Conservation (phyloP, 192 early-diverging fungal genomes). For the Thoreauomyces humboldtii region DNA sequence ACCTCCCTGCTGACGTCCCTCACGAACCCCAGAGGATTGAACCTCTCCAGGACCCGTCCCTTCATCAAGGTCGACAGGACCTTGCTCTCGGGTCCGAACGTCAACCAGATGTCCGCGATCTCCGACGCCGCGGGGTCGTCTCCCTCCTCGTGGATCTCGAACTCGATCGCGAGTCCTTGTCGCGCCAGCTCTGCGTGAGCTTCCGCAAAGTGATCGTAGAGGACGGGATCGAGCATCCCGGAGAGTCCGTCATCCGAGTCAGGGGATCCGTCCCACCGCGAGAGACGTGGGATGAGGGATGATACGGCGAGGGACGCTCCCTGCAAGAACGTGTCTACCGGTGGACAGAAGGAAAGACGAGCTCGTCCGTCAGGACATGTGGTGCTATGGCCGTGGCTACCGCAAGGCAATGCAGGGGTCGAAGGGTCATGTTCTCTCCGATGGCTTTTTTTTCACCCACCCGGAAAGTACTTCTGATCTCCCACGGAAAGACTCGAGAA, state of each 20-base stretch:
- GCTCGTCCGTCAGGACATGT: too few species aligned
- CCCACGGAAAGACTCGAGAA: not conserved
- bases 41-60: conserved; percentile 11
- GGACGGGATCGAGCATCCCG: not conserved
- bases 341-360: too few species aligned
- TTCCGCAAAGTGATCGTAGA: conserved; percentile 5
- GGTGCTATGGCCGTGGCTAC: too few species aligned
- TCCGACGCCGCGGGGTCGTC: not conserved
- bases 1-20: not conserved
- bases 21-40: conserved; percentile 16
- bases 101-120: conserved; percentile 16
- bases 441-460: too few species aligned
- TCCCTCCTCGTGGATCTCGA: not conserved
- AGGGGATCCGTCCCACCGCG: conserved; percentile 16
- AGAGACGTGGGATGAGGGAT: conserved; percentile 10
- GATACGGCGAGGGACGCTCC: conserved; percentile 6
- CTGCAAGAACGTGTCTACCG: not conserved
- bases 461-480: conserved; percentile 6
- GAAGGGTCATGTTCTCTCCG: too few species aligned
- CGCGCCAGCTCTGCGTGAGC: not conserved
- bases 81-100: conserved; percentile 1
- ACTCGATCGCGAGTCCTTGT: conserved; percentile 15
- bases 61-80: conserved; percentile 2
- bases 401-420: too few species aligned
- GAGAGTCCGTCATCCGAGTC: conserved; percentile 8